These are phyloP conservation scores for Barbarea vulgaris DNA, from an alignment of 345 rosid species.

Conservation along the genomic window DNA sequence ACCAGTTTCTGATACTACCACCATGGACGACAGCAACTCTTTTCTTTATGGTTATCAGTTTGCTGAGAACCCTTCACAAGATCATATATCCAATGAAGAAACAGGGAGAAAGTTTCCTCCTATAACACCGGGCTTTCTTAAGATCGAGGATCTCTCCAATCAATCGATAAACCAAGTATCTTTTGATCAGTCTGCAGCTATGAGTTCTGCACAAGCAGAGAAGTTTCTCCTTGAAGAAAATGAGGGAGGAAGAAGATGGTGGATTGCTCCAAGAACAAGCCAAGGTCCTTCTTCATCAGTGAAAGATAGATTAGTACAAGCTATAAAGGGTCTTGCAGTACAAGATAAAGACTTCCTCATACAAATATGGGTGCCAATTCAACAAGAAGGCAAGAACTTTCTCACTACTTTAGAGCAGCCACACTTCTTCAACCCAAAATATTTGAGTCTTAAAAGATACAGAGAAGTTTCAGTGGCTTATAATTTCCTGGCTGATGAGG, in stretches of 20 bases:
- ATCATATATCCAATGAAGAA: constrained; percentile 40
- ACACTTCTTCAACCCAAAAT: constrained; percentile 54
- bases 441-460: constrained; percentile 66
- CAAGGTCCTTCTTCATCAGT: constrained; percentile 53
- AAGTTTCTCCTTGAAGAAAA: constrained; percentile 43
- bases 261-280: constrained; percentile 64
- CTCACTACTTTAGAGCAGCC: constrained; percentile 87
- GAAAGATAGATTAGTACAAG: constrained; percentile 61
- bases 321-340: constrained; percentile 53
- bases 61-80: constrained; percentile 44
- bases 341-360: constrained; percentile 66
- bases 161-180: constrained; percentile 30
- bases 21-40: constrained; percentile 44
- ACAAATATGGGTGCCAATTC: constrained; percentile 87
- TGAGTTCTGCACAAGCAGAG: constrained; percentile 42
- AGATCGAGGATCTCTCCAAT: constrained; percentile 33
- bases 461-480: constrained; percentile 67
- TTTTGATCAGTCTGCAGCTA: constrained; percentile 29
- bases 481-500: constrained; percentile 72
- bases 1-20: constrained; percentile 44
- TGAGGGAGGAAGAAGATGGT: constrained; percentile 56
- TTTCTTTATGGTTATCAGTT: constrained; percentile 40
- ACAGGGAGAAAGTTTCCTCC: constrained; percentile 39
- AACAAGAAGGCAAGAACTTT: constrained; percentile 61
- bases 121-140: constrained; percentile 28